Percentiles rank a stretch among this genome's conserved stretches.
Conservation (phyloP, 805 yeast species). For the Ogataea paraovalis region DNA sequence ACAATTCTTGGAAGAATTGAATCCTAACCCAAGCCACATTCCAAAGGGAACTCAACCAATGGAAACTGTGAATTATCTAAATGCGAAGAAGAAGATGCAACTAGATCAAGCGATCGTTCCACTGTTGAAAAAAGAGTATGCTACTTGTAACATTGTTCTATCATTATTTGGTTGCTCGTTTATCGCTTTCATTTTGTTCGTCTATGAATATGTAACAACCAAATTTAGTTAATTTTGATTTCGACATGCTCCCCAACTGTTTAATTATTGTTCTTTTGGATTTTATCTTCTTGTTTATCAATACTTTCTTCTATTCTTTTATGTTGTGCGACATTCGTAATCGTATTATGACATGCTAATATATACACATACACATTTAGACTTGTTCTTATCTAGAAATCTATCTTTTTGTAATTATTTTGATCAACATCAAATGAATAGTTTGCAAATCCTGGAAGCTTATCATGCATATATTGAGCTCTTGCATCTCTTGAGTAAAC, state of each 20-base stretch:
- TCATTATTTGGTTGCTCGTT: slow-evolving; percentile 20
- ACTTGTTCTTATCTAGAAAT: not conserved
- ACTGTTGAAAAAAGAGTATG: slow-evolving; percentile 16
- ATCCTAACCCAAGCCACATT: slow-evolving; percentile 50
- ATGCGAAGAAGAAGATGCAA: slow-evolving; percentile 41
- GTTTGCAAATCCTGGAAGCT: not conserved
- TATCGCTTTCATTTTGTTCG: slow-evolving; percentile 12
- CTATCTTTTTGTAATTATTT: not conserved
- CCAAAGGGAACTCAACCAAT: slow-evolving; percentile 50
- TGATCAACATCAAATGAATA: not conserved
- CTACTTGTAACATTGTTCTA: slow-evolving; percentile 12
- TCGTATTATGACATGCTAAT: not conserved
- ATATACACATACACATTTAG: not conserved
- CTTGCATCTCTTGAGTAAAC: not conserved
- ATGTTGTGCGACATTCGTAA: not conserved
- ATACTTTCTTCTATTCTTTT: not conserved
- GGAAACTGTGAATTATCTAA: slow-evolving; percentile 44
- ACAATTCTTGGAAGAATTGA: slow-evolving; percentile 76
- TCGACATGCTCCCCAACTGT: not conserved
- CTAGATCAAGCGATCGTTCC: slow-evolving; percentile 27
- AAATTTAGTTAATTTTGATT: not conserved
- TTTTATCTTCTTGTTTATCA: not conserved
- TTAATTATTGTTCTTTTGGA: not conserved
- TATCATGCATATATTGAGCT: not conserved
- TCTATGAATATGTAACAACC: slow-evolving; percentile 2